These are phyloP conservation scores for Pseudopithomyces chartarum DNA, from an alignment of 2,329 filamentous ascomycete genomes.

Conservation along the genomic window DNA sequence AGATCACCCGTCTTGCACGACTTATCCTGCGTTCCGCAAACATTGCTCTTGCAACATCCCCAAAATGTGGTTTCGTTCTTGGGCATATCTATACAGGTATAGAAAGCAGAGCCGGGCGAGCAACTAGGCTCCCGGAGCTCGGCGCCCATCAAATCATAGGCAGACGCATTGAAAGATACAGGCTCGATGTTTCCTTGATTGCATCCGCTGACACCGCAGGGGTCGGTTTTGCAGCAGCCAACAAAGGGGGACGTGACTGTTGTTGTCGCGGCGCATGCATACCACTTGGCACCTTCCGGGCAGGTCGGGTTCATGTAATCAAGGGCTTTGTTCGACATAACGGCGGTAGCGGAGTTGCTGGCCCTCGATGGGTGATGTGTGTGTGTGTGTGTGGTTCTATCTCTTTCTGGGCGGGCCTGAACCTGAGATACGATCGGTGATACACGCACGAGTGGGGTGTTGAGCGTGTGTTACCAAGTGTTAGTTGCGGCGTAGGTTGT, in stretches of 20 bases:
- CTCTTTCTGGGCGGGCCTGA: not conserved
- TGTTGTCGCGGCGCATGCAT: slow-evolving; percentile 24
- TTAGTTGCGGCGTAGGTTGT: not conserved
- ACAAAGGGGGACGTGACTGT: slow-evolving; percentile 38
- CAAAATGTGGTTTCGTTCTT: slow-evolving; percentile 33
- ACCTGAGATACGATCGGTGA: not conserved
- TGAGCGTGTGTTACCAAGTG: not conserved
- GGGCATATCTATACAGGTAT: slow-evolving; percentile 34
- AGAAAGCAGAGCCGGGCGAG: slow-evolving; percentile 36
- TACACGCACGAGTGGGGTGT: not conserved
- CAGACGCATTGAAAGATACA: slow-evolving; percentile 38
- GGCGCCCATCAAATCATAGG: slow-evolving; percentile 25
- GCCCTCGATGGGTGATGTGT: not conserved
- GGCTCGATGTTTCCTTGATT: slow-evolving; percentile 36
- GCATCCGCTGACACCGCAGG: slow-evolving; percentile 47
- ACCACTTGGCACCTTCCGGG: slow-evolving; percentile 28
- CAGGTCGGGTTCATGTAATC: slow-evolving; percentile 25
- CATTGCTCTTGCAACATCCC: slow-evolving; percentile 46
- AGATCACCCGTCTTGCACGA: slow-evolving; percentile 37
- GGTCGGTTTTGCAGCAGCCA: slow-evolving; percentile 47
- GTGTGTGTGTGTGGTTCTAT: not conserved
- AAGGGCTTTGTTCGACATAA: not conserved
- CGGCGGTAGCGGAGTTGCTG: not conserved
- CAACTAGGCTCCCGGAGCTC: slow-evolving; percentile 43
- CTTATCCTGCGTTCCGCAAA: slow-evolving; percentile 31